These are phyloP conservation scores for Gentiana macrophylla DNA, from an alignment of 257 asterid genomes.

Conservation along the genomic window DNA sequence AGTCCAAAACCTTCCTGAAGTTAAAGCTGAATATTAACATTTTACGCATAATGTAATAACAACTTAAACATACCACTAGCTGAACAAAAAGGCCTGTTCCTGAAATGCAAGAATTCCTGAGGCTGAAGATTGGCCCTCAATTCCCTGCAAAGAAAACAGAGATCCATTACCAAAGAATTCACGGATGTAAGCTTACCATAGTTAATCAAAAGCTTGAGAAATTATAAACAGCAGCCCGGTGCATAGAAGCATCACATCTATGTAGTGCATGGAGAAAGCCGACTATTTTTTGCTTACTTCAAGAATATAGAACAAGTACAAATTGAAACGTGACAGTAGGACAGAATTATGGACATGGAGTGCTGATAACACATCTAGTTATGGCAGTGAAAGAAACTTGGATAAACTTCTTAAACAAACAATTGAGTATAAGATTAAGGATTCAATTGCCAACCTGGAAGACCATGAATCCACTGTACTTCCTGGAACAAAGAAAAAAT, in stretches of 20 bases:
- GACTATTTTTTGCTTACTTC: too few species aligned
- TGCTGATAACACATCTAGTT: too few species aligned
- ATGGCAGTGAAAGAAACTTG: background rate
- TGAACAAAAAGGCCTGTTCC: slow-evolving; percentile 66
- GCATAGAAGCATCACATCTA: too few species aligned
- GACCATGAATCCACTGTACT: slow-evolving; percentile 21
- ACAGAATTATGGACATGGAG: too few species aligned
- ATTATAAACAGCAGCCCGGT: too few species aligned
- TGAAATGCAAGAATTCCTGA: slow-evolving; percentile 20
- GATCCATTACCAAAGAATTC: too few species aligned
- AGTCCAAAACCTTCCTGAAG: background rate
- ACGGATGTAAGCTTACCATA: too few species aligned
- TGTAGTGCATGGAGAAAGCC: too few species aligned
- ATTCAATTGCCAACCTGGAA: slow-evolving; percentile 40
- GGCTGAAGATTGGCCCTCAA: slow-evolving; percentile 4
- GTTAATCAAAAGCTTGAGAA: too few species aligned
- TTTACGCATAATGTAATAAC: background rate
- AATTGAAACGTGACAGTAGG: too few species aligned
- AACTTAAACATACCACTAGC: slow-evolving; percentile 37
- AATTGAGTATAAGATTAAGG: background rate
- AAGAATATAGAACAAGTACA: too few species aligned
- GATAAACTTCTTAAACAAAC: too few species aligned
- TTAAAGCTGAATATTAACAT: slow-evolving; percentile 4
- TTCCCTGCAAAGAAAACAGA: slow-evolving; percentile 28
- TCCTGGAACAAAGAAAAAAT: slow-evolving; percentile 33